phyloP scores from a whole-genome alignment of 2,329 filamentous ascomycete species.

The Penicillium sp. region DNA sequence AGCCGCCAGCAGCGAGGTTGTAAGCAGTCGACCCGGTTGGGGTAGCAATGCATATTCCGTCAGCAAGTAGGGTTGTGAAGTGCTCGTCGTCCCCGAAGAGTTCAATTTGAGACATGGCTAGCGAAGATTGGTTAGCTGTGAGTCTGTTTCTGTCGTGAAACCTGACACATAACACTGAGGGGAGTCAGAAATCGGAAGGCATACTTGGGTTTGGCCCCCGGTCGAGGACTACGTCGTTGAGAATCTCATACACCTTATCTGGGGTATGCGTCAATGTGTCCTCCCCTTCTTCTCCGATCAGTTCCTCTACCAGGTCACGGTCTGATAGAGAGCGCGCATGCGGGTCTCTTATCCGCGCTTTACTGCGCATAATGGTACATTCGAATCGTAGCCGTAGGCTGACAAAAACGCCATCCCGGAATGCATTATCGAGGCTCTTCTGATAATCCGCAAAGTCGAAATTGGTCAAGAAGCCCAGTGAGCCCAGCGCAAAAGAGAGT shows the following conservation, averaged over 20 bases:
- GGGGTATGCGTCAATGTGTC: conserved; percentile 82
- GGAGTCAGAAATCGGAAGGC: conserved; percentile 35
- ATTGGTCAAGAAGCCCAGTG: conserved; percentile 91
- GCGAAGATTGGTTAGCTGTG: conserved; percentile 15
- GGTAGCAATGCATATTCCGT: conserved; percentile 90
- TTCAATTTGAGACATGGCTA: conserved; percentile 87
- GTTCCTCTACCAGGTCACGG: conserved; percentile 80
- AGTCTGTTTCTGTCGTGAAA: neutral
- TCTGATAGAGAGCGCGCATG: conserved; percentile 34
- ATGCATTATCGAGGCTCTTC: conserved; percentile 67
- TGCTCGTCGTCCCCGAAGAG: conserved; percentile 94
- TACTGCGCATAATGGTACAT: conserved; percentile 80
- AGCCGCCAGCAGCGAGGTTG: conserved; percentile 92
- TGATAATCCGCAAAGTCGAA: conserved; percentile 83
- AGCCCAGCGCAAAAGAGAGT: conserved; percentile 85
- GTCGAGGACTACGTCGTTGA: conserved; percentile 97
- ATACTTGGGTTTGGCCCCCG: conserved; percentile 87
- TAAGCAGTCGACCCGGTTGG: conserved; percentile 95
- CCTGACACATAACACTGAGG: neutral
- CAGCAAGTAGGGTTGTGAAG: conserved; percentile 89
- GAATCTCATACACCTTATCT: conserved; percentile 80
- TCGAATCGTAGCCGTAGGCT: conserved; percentile 87
- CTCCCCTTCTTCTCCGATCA: conserved; percentile 82
- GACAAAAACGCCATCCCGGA: conserved; percentile 81
- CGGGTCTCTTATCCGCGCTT: conserved; percentile 33